Evolutionary conservation across 1,284 basidiomycete species (phyloP), one percentile per base, ranked within the genome.

Genomic region (Calocybe gambosa): DNA sequence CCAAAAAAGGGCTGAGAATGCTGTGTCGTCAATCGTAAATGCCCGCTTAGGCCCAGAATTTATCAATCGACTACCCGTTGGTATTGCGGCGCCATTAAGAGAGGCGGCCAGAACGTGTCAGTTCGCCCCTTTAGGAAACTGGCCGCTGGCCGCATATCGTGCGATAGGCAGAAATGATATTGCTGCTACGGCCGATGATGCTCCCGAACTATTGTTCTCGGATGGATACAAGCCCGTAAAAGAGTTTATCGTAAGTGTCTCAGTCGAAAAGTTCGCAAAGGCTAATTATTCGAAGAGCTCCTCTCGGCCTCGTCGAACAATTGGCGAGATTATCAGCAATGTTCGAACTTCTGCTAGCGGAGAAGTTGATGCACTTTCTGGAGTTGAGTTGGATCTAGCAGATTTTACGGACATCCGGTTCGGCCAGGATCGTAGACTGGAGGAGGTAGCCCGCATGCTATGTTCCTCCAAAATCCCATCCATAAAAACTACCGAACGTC

Each of bases 391-490:
- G 4, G 78, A 79, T 43, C 62, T 82, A 36, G 76, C 82, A 42
- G 85, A 85, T 39, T 88, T 89, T 60, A 82, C 86, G 0, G 80
- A 82, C 46, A 85, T 93, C 44, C 78, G 92, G 5, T 94, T 94
- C 53, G 87, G 88, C 3, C 80, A 89, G 53, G 93, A 96, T 65
- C 76, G 85, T 29, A 75, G 93, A 19, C 59, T 95, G 18, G 86
- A 92, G 42, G 93, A 96, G 61, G 89, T 93, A 7, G 84, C 86
- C 15, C 76, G 90, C 1, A 88, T 96, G 78, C 65, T 96, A 28
- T 89, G 87, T 55, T 93, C 89, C 0, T 86, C 86, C 1, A 70
- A 67, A 0, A 63, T 85, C 19, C 73, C 86, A 0, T 77, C 78
- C 1, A 75, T 93, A 37, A 78, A 78, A 50, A 73, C 82, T 39